Base-by-base conservation (phyloP, 139 green algal genomes). In the Ostreobium quekettii region DNA sequence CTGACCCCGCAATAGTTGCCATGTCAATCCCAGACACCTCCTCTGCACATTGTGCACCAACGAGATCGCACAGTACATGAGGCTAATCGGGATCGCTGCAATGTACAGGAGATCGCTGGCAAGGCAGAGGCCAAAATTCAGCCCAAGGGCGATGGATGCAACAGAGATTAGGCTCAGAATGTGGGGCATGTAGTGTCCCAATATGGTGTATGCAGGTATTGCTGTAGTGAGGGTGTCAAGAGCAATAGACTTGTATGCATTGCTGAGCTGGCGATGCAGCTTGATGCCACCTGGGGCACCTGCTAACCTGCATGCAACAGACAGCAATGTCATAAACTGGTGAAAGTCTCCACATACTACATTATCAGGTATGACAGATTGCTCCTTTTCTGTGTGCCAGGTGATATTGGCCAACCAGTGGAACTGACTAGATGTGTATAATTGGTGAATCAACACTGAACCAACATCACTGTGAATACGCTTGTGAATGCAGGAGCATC, bases 251-350 rank as follows among this genome's bases (percentile, higher is more conserved):
- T 5, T 32, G 35, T 11, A 56, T 68, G 53, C 30, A 68, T 36
- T 15, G 33, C 36, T 30, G 61, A 68, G 26, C 4, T 35, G 35
- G 24, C 8, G 22, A 37, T 68, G 61, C 8, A 68, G 61, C 26
- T 68, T 68, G 8, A 68, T 53, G 8, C 61, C 61, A 11, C 37
- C 61, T 57, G 61, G 61, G 28, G 35, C 26, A 5, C 36, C 61
- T 8, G 61, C 29, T 28, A 68, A 28, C 61, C 61, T n/a, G n/a
- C n/a, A n/a, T n/a, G n/a, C n/a, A n/a, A n/a, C n/a, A n/a, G n/a
- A n/a, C n/a, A n/a, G n/a, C n/a, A n/a, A n/a, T n/a, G n/a, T n/a
- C n/a, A n/a, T n/a, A n/a, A n/a, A n/a, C n/a, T n/a, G n/a, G n/a
- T n/a, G n/a, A n/a, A n/a, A n/a, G n/a, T n/a, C n/a, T n/a, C n/a